Conservation (phyloP, 1,284 basidiomycete genomes). For the Amylostereum chailletii region DNA sequence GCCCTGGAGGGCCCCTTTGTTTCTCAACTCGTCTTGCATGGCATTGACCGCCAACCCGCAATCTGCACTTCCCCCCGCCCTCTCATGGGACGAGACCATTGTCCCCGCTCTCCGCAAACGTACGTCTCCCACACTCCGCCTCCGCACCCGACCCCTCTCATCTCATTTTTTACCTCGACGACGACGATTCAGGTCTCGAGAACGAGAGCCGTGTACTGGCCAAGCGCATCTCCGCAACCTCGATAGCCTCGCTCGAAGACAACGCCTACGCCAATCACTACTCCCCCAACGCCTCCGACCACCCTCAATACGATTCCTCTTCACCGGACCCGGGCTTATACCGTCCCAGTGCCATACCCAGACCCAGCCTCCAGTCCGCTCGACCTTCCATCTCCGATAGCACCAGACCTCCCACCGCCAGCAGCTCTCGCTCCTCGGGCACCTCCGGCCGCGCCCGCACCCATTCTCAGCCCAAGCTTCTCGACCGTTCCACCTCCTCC, state of each 20-base stretch:
- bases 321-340: background rate
- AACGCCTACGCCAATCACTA: slow-evolving; percentile 17
- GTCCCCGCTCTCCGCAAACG: slow-evolving; percentile 65
- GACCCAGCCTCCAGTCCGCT: background rate
- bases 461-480: slow-evolving; percentile 49
- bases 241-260: slow-evolving; percentile 46
- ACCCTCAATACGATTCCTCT: slow-evolving; percentile 9
- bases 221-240: slow-evolving; percentile 64
- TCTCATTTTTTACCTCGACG: slow-evolving; percentile 3
- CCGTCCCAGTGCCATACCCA: slow-evolving; percentile 2
- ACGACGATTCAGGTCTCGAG: slow-evolving; percentile 47
- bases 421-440: slow-evolving; percentile 8
- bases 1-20: background rate
- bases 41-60: slow-evolving; percentile 34
- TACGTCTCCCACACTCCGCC: slow-evolving; percentile 22
- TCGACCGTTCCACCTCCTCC: slow-evolving; percentile 20
- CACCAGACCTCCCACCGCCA: slow-evolving; percentile 5
- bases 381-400: background rate
- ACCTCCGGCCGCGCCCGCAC: slow-evolving; percentile 37
- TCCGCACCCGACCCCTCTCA: slow-evolving; percentile 1
- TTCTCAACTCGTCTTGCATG: slow-evolving; percentile 17
- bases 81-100: slow-evolving; percentile 63
- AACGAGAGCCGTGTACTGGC: slow-evolving; percentile 63
- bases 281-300: slow-evolving; percentile 11
- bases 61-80: slow-evolving; percentile 40